phyloP scores from a whole-genome alignment of 495 filamentous ascomycete genomes.

The Penicillium maclennaniae region DNA sequence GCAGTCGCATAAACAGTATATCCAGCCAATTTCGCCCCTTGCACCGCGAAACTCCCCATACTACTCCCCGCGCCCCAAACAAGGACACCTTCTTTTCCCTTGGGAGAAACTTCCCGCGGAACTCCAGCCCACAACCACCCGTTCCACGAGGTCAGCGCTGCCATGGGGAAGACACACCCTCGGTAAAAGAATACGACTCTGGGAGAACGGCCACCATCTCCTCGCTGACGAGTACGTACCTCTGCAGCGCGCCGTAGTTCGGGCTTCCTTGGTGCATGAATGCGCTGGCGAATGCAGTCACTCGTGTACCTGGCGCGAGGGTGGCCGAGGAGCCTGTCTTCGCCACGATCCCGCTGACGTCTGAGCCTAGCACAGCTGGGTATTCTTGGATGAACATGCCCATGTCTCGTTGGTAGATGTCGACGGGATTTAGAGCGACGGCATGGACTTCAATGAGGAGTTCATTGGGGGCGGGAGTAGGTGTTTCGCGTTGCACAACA shows the following conservation, averaged over 20 bases:
- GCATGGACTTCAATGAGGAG: slow-evolving; percentile 43
- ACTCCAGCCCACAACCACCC: slow-evolving; percentile 14
- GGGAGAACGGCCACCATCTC: slow-evolving; percentile 11
- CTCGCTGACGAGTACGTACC: slow-evolving; percentile 17
- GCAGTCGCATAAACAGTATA: slow-evolving; percentile 17
- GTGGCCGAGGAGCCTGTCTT: slow-evolving; percentile 25
- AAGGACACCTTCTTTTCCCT: slow-evolving; percentile 18
- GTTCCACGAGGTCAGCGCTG: slow-evolving; percentile 7
- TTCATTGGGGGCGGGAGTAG: slow-evolving; percentile 18
- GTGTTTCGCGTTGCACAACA: slow-evolving; percentile 11
- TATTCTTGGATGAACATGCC: slow-evolving; percentile 29
- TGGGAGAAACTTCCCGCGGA: neutral
- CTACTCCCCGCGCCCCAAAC: slow-evolving; percentile 47
- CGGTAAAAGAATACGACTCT: slow-evolving; percentile 7
- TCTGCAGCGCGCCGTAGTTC: slow-evolving; percentile 43
- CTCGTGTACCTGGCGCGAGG: slow-evolving; percentile 31
- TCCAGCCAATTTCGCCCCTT: slow-evolving; percentile 24
- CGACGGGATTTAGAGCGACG: slow-evolving; percentile 46
- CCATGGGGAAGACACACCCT: slow-evolving; percentile 16
- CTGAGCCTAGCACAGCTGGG: slow-evolving; percentile 41
- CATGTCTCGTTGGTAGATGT: slow-evolving; percentile 30
- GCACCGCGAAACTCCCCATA: slow-evolving; percentile 27
- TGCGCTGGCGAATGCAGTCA: slow-evolving; percentile 23
- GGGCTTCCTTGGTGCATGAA: slow-evolving; percentile 24
- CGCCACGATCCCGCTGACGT: slow-evolving; percentile 38